Evolutionary conservation across 2,329 filamentous ascomycete genomes (phyloP), one percentile per base, ranked within the genome.

Genomic region (Fusarium xylarioides): DNA sequence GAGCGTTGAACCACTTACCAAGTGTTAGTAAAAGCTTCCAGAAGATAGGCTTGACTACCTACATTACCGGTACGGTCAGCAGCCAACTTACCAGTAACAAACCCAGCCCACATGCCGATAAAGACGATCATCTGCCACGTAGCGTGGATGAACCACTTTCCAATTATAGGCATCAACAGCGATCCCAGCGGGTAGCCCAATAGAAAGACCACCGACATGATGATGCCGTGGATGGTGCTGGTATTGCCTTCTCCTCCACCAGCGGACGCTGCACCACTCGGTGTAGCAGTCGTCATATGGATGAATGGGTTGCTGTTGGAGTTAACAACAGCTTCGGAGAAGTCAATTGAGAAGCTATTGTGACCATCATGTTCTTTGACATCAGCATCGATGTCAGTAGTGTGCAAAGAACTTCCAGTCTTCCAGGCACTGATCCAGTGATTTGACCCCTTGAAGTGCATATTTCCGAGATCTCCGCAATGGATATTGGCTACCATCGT

Each of bases 1-100:
- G 80, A 42, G 84, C 81, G 26, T 79, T 80, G 76, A 86, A 87
- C 70, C 88, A 83, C 89, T 91, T 66, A 10, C 11, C 2, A 8
- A 30, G 3, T 23, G 11, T 49, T 30, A 49, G 23, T n/a, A 2
- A 15, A 11, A 8, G 6, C 7, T 18, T 9, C 5, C 14, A n/a
- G 14, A 15, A n/a, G 11, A 37, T 2, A 26, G 19, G 14, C 18
- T 28, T 47, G 16, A 4, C 5, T 14, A 28, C 23, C 50, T 12
- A 57, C 40, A 18, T 50, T 15, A 16, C n/a, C 5, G 6, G 15
- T 26, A 21, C 16, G n/a, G 23, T 19, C 42, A 4, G 54, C 55
- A n/a, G 40, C 42, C 5, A 50, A 9, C 32, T 50, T 50, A 15
- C 55, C 55, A 5, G 43, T 11, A 35, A 35, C 32, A 4, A 57